Evolutionary conservation across 176 grass and related monocot species (phyloP).

Genomic region (Carex cristatella): DNA sequence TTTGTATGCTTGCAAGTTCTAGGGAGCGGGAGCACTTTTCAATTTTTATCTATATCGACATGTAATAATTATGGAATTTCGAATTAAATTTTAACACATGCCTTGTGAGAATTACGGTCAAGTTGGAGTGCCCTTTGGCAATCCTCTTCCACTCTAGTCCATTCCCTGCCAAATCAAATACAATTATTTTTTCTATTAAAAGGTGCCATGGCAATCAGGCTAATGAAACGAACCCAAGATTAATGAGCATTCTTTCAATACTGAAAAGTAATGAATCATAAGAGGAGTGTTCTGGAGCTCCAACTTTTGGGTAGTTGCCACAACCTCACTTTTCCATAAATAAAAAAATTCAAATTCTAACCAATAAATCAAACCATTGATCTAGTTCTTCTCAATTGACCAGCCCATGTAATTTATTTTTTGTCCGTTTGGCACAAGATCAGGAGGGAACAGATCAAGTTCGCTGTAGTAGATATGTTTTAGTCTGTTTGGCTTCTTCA

Average conservation of each 20-base stretch:
- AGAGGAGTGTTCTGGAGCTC: background rate
- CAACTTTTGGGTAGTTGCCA: background rate
- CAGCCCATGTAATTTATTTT: background rate
- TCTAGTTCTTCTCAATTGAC: background rate
- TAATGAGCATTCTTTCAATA: background rate
- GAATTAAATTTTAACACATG: slow-evolving; percentile 1
- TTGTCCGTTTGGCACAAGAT: background rate
- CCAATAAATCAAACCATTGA: background rate
- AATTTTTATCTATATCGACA: background rate
- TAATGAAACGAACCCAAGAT: background rate
- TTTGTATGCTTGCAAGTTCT: background rate
- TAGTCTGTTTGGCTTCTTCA: background rate
- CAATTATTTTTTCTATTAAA: background rate
- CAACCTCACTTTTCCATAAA: background rate
- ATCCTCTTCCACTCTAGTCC: slow-evolving; percentile 80
- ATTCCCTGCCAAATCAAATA: slow-evolving; percentile 53
- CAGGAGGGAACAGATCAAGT: background rate
- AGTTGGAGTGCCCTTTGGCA: slow-evolving; percentile 73
- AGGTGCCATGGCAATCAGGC: background rate
- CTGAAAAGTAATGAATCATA: background rate
- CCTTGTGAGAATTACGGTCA: slow-evolving; percentile 59
- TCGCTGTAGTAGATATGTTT: background rate
- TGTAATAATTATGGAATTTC: background rate
- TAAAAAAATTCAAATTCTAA: background rate
- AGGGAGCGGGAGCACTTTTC: background rate